These are phyloP conservation scores for Ceriops zippeliana DNA, from an alignment of 345 rosid genomes.

Conservation along the genomic window DNA sequence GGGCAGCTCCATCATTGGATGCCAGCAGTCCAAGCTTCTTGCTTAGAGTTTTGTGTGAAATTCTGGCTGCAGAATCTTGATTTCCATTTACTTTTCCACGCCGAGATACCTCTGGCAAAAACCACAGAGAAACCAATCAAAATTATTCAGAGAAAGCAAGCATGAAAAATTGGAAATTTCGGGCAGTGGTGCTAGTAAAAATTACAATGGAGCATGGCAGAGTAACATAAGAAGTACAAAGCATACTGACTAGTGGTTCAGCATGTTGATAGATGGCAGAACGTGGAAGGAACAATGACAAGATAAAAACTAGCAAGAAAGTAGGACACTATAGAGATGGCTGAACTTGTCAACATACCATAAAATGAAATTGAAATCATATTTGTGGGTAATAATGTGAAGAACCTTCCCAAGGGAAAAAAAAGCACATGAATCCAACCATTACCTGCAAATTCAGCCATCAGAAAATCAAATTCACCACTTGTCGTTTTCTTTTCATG, in stretches of 20 bases:
- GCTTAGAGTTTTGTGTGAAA: constrained; percentile 49
- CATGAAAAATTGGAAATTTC: not conserved
- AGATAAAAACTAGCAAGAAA: not conserved
- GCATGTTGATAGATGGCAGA: not conserved
- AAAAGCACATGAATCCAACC: not conserved
- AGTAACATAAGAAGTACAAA: not conserved
- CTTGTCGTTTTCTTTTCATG: constrained; percentile 76
- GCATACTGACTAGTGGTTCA: not conserved
- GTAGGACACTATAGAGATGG: not conserved
- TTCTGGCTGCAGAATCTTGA: constrained; percentile 56
- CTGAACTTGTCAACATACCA: not conserved
- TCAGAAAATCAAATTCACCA: constrained; percentile 86
- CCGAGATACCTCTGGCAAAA: constrained; percentile 68
- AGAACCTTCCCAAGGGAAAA: no score
- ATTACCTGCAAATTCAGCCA: constrained; percentile 96
- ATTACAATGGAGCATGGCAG: not conserved
- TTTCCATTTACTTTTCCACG: constrained; percentile 79
- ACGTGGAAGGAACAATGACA: not conserved
- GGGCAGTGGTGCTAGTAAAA: not conserved
- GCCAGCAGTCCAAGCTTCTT: constrained; percentile 56
- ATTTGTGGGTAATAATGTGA: not conserved
- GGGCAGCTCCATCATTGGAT: constrained; percentile 63
- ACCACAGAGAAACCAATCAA: constrained; percentile 19
- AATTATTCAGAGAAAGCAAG: not conserved
- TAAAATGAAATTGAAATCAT: not conserved